Conservation (phyloP, 2,329 filamentous ascomycete genomes). For the Davidsoniella eucalypti region DNA sequence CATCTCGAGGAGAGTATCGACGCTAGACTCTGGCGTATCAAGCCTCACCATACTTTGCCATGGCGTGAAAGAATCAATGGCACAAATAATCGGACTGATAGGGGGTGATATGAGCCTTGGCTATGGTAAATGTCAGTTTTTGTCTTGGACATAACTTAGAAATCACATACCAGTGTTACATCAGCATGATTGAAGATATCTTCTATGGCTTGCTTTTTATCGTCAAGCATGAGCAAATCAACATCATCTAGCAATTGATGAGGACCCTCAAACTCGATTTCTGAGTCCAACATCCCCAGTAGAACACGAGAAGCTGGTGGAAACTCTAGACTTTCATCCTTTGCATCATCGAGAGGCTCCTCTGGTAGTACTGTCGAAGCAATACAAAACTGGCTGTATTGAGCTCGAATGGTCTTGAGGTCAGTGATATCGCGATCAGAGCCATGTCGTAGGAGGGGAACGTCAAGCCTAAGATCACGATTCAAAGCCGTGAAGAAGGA, state of each 20-base stretch:
- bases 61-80: slow-evolving; percentile 4
- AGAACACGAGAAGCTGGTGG: neutral
- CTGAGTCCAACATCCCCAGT: slow-evolving; percentile 4
- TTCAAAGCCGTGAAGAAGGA: neutral
- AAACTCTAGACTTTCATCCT: slow-evolving; percentile 11
- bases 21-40: slow-evolving; percentile 7
- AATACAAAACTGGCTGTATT: slow-evolving; percentile 2
- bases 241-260: neutral
- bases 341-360: slow-evolving; percentile 7
- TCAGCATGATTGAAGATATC: no score
- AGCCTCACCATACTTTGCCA: slow-evolving; percentile 7
- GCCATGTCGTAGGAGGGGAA: neutral
- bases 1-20: slow-evolving; percentile 5
- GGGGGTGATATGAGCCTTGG: slow-evolving; percentile 8
- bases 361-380: slow-evolving; percentile 2
- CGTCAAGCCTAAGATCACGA: neutral
- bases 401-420: neutral
- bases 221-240: no score
- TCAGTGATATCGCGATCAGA: neutral
- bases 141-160: neutral
- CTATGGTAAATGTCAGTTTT: neutral
- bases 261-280: slow-evolving; percentile 4
- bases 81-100: slow-evolving; percentile 1
- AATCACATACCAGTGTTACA: no score
- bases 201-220: no score